Conservation (phyloP, 2,329 filamentous ascomycete genomes). For the Blumeriella jaapii region DNA sequence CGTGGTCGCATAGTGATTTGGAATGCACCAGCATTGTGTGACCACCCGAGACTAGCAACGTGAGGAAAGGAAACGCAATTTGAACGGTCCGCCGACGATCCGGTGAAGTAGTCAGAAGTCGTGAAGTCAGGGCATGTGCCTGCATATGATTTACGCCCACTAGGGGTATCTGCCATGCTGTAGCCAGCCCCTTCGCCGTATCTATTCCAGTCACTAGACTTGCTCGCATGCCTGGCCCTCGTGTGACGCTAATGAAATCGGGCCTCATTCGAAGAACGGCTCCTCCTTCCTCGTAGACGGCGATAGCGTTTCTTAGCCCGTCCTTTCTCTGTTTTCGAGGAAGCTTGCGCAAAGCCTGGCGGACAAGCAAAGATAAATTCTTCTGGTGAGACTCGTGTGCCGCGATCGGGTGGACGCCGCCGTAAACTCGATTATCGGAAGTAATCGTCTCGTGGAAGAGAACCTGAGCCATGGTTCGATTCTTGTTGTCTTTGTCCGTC, state of each 20-base stretch:
- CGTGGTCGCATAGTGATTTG: conserved; percentile 53
- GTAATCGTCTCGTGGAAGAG: conserved; percentile 76
- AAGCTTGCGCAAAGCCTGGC: conserved; percentile 47
- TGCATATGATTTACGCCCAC: conserved; percentile 95
- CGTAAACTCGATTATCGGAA: conserved; percentile 61
- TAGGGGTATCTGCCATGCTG: conserved; percentile 73
- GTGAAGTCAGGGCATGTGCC: conserved; percentile 81
- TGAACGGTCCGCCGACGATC: conserved; percentile 5
- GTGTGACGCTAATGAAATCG: conserved; percentile 79
- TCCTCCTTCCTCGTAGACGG: conserved; percentile 14
- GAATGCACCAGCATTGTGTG: conserved; percentile 83
- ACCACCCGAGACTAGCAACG: conserved; percentile 80
- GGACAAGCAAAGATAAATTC: conserved; percentile 56
- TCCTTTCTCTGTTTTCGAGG: conserved; percentile 13
- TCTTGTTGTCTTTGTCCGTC: too few species aligned
- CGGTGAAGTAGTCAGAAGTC: conserved; percentile 56
- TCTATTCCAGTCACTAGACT: conserved; percentile 70
- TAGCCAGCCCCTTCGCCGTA: conserved; percentile 74
- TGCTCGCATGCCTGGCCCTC: conserved; percentile 79
- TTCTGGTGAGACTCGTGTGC: conserved; percentile 67
- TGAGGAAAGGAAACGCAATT: conserved; percentile 65
- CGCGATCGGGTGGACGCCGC: conserved; percentile 69
- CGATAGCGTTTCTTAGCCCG: conserved; percentile 14
- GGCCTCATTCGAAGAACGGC: conserved; percentile 37
- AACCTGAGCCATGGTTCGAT: conserved; percentile 39